phyloP scores from a whole-genome alignment of 139 green algal species.

The Gonium pectorale region DNA sequence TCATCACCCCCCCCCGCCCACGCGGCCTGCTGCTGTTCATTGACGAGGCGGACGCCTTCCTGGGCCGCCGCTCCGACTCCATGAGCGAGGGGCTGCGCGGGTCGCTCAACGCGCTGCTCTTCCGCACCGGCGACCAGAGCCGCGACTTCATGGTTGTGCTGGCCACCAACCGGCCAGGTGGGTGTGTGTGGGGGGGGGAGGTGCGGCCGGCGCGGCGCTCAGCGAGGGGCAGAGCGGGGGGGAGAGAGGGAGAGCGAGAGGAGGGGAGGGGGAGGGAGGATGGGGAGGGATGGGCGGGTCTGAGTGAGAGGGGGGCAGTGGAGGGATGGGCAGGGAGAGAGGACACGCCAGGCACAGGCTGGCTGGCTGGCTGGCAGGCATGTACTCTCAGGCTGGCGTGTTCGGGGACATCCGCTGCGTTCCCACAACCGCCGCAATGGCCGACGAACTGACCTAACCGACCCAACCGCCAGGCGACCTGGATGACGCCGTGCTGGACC shows the following conservation, averaged over 20 bases:
- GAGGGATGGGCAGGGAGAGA: too few species aligned
- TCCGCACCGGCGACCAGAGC: constrained; percentile 74
- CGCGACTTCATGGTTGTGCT: constrained; percentile 91
- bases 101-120: constrained; percentile 96
- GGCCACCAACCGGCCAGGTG: constrained; percentile 91
- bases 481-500: constrained; percentile 93
- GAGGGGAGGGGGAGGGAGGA: not conserved
- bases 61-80: constrained; percentile 82
- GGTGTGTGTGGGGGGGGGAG: not conserved
- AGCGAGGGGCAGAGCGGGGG: too few species aligned
- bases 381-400: too few species aligned
- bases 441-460: too few species aligned
- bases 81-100: constrained; percentile 93
- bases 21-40: constrained; percentile 96
- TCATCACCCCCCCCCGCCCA: not conserved
- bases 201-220: too few species aligned
- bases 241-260: not conserved
- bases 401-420: too few species aligned
- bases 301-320: too few species aligned
- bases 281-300: too few species aligned
- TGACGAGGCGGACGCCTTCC: constrained; percentile 97
- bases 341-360: too few species aligned
- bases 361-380: too few species aligned
- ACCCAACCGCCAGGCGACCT: constrained; percentile 75
- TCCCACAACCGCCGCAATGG: too few species aligned